Base-by-base conservation (phyloP, 140 eudicot species). In the Flaveria floridana region DNA sequence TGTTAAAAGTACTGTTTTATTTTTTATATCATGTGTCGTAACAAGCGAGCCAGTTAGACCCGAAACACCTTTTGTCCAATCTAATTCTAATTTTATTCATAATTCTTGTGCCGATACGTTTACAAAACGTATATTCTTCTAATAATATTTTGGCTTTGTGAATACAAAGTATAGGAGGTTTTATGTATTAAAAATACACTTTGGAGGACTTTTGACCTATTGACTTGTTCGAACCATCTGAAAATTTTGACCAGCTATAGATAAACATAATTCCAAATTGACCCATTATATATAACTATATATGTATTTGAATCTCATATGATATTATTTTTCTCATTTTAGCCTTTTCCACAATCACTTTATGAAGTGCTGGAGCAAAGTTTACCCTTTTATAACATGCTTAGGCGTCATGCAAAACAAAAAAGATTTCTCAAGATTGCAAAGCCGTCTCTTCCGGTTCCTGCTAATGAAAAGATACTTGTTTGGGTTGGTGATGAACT, bases 401-500 rank as follows among this genome's bases (percentile, higher is more conserved):
- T 94, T 46, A 85, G 62, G 78, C 70, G 86, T 44, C 83, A 83
- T 63, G 76, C 81, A 65, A 86, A 80, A 68, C 75, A 48, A 28
- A 78, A 64, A 42, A 65, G 85, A 69, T 63, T 72, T 76, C 46
- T 81, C 15, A 68, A 52, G 42, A 53, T 85, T 69, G 82, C 86
- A 53, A 67, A n/a, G 12, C 96, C 96, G 21, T 65, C 59, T 76
- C 96, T 94, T 79, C 99, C 99, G 0, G 94, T 90, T 75, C 84
- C 90, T 53, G 87, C 86, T 20, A 94, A 94, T 51, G 86, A 85
- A 79, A 90, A 90, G 86, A 81, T 94, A 71, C 97, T 94, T 82
- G 89, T 82, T 65, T 94, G 97, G 99, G 96, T 94, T 70, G 97
- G 95, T 77, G 94, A 88, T 79, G 91, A 90, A 74, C 86, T 94